A percentile compares a stretch with the other conserved stretches of the same genome.
These are phyloP conservation scores for Sedum album DNA, from an alignment of 164 flowering plant genomes.

Conservation along the genomic window DNA sequence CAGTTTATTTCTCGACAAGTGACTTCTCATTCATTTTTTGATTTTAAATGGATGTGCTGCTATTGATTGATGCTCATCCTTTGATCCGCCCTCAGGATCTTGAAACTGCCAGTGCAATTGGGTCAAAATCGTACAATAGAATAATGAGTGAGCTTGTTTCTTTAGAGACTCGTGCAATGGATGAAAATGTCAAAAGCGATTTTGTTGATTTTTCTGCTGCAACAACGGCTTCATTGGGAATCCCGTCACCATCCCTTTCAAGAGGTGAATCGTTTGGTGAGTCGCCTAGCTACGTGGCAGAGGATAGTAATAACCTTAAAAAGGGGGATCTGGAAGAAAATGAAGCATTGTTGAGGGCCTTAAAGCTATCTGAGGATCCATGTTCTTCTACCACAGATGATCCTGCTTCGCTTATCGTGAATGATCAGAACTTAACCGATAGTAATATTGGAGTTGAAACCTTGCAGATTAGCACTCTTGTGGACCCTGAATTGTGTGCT, in stretches of 20 bases:
- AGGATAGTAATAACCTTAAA: slow-evolving; percentile 24
- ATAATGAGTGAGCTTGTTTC: slow-evolving; percentile 79
- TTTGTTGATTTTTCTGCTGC: slow-evolving; percentile 94
- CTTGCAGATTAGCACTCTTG: not conserved
- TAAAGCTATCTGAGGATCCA: slow-evolving; percentile 47
- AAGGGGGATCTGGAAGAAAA: slow-evolving; percentile 85
- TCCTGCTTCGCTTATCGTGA: slow-evolving; percentile 12
- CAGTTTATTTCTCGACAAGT: not conserved
- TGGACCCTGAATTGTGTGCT: not conserved
- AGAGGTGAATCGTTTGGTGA: slow-evolving; percentile 67
- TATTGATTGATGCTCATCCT: not conserved
- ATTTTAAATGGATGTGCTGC: not conserved
- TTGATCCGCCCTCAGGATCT: slow-evolving; percentile 41
- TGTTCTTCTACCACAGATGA: slow-evolving; percentile 8
- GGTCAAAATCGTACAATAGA: slow-evolving; percentile 84
- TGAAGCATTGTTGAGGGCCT: slow-evolving; percentile 48
- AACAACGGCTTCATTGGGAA: slow-evolving; percentile 88
- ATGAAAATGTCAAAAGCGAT: slow-evolving; percentile 41
- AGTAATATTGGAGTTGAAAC: too few species aligned
- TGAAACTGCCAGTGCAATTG: slow-evolving; percentile 71
- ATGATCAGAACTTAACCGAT: too few species aligned
- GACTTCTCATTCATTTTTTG: not conserved
- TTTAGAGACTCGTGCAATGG: slow-evolving; percentile 46
- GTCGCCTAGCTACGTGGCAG: slow-evolving; percentile 30
- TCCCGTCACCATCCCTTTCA: slow-evolving; percentile 87